Conservation (phyloP, 441 rosid genomes). For the Syzygium syzygioides region DNA sequence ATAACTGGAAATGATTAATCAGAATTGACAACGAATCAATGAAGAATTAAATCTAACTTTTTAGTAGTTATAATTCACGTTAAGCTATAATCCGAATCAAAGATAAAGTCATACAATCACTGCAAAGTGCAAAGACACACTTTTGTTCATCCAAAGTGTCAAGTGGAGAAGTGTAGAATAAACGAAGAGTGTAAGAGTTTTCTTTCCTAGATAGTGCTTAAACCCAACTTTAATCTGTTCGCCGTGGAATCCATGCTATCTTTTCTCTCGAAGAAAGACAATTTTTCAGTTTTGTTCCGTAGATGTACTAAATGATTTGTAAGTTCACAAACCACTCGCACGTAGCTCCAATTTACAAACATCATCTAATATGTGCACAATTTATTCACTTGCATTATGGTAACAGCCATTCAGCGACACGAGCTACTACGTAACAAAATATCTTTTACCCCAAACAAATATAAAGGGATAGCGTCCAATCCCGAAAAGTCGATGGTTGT, state of each 20-base stretch:
- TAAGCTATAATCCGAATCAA: neutral
- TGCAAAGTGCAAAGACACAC: too few relatives aligned
- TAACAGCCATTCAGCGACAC: neutral
- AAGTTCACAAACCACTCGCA: neutral
- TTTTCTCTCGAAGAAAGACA: too few relatives aligned
- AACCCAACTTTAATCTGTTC: neutral
- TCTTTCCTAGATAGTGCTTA: neutral
- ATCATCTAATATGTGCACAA: neutral
- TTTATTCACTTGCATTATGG: neutral
- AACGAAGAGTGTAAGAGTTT: rapidly evolving
- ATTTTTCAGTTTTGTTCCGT: neutral
- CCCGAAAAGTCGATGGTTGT: neutral
- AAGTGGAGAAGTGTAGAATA: neutral
- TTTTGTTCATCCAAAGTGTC: neutral
- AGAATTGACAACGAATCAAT: rapidly evolving
- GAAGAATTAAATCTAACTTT: neutral
- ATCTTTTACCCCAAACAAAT: neutral
- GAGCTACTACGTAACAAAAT: neutral
- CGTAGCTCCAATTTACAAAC: neutral
- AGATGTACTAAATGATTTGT: neutral
- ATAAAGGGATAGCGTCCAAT: neutral
- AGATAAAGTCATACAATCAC: neutral
- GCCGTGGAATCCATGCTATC: neutral
- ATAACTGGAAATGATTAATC: neutral
- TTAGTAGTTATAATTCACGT: neutral